Evolutionary conservation across 805 yeast species (phyloP).

Genomic region (Yarrowia alimentaria): DNA sequence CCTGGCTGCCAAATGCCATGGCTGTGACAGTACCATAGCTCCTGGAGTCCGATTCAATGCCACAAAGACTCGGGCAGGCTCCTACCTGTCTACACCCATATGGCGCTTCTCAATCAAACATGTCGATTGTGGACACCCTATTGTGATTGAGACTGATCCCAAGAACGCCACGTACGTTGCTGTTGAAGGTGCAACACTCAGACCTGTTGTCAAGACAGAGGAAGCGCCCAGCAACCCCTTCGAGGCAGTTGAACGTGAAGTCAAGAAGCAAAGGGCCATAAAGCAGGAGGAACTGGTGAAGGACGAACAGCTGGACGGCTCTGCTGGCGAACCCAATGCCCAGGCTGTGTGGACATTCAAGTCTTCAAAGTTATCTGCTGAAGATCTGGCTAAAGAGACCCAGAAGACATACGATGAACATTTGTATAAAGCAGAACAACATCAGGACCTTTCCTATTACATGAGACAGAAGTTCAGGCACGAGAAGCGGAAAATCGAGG

Average conservation of each 20-base stretch:
- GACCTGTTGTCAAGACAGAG: not conserved
- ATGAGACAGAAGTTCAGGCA: slow-evolving; percentile 7
- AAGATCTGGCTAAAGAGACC: slow-evolving; percentile 2
- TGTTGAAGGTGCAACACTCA: slow-evolving; percentile 11
- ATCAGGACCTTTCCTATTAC: slow-evolving; percentile 1
- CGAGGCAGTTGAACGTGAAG: not conserved
- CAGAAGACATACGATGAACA: slow-evolving; percentile 14
- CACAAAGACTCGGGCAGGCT: slow-evolving; percentile 37
- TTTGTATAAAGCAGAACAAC: slow-evolving; percentile 1
- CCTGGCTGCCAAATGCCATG: slow-evolving; percentile 34
- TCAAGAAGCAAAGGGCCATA: not conserved
- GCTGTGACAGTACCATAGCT: slow-evolving; percentile 35
- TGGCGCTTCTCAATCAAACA: slow-evolving; percentile 38
- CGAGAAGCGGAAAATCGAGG: not conserved
- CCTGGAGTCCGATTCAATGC: slow-evolving; percentile 40
- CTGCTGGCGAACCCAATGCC: not conserved
- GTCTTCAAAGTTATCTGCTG: not conserved
- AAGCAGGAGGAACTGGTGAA: not conserved
- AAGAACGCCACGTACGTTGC: slow-evolving; percentile 34
- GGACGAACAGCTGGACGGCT: not conserved
- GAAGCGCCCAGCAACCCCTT: slow-evolving; percentile 9
- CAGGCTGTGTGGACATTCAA: slow-evolving; percentile 3
- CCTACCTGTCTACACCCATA: slow-evolving; percentile 37
- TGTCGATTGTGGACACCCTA: slow-evolving; percentile 33
- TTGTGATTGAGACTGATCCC: slow-evolving; percentile 40